Base-by-base conservation (phyloP, 768 basidiomycete genomes). In the Boletus eberwhitei region DNA sequence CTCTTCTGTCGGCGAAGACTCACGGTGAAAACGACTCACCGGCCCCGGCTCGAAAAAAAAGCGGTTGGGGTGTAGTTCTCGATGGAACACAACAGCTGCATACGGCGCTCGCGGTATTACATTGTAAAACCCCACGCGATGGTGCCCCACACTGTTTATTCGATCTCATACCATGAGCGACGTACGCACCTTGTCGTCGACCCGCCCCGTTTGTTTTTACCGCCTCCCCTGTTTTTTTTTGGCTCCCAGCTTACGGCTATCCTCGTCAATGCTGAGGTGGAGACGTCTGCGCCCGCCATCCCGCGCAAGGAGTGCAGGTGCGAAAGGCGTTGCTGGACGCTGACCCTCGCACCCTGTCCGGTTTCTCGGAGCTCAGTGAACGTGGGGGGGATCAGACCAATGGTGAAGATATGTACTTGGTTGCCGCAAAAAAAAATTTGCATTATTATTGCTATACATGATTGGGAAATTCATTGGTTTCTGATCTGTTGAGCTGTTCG, bases 401-500 rank as follows among this genome's bases (percentile, higher is more conserved):
- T 45, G 41, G 5, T 21, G n/a, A 8, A 22, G n/a, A 22, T 17
- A 11, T 52, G 21, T 19, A 17, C 21, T n/a, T 34, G n/a, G 16
- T 34, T 41, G 4, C 17, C 13, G 17, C 13, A 26, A 16, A n/a
- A 3, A 21, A 16, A 3, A 26, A n/a, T 2, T n/a, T 24, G 21
- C 16, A 5, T 38, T 44, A 9, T 32, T 26, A 39, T 29, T 31
- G 38, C n/a, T 50, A 9, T 53, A 54, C 58, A 58, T 12, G 43
- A 34, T 31, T 36, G 12, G 35, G 2, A 21, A 31, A 39, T 36
- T 53, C 13, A 60, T 36, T 43, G 41, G 11, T 19, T 40, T 44
- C 38, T 54, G 35, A 69, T 51, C 14, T 61, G 62, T 49, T 57
- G 62, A n/a, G 64, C 66, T 68, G 49, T 54, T 63, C n/a, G 26